These are phyloP conservation scores for Biancaea sappan DNA, from an alignment of 306 rosid species.

Conservation along the genomic window DNA sequence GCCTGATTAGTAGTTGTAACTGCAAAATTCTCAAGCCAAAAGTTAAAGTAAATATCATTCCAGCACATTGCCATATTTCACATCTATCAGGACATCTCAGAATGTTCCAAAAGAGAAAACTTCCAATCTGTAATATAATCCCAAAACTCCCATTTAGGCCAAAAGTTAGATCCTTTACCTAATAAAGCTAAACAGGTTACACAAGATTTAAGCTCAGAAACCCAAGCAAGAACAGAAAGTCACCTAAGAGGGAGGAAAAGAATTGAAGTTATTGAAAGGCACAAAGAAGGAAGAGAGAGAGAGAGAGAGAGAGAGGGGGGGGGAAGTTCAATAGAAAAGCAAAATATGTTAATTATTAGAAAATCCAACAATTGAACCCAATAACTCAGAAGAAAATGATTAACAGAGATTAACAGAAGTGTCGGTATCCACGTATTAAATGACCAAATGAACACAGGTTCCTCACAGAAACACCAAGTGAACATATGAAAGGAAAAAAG, in stretches of 20 bases:
- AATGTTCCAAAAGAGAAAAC: slow-evolving; percentile 5
- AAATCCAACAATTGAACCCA: slow-evolving; percentile 2
- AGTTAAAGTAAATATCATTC: slow-evolving; percentile 25
- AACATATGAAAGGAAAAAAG: too few species aligned
- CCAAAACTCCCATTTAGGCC: neutral
- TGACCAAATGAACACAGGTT: neutral
- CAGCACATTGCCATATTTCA: slow-evolving; percentile 13
- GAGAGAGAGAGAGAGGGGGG: neutral
- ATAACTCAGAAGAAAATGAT: slow-evolving; percentile 2
- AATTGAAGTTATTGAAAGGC: neutral
- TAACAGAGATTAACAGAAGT: too few species aligned
- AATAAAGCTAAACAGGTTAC: neutral
- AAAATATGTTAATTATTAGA: neutral
- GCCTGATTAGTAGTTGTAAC: slow-evolving; percentile 91
- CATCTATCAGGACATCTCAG: neutral
- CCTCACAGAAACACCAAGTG: neutral
- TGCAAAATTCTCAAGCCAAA: slow-evolving; percentile 48
- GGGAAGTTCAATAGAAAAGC: neutral
- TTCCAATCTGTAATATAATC: neutral
- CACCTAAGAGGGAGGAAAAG: neutral
- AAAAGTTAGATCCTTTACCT: slow-evolving; percentile 1
- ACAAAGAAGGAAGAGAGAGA: neutral
- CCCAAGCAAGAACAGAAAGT: slow-evolving; percentile 23
- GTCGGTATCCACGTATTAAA: neutral
- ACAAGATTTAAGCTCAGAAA: slow-evolving; percentile 11